Evolutionary conservation across 306 rosid genomes (phyloP), one percentile per base, ranked within the genome.

Genomic region (Prunus padus): DNA sequence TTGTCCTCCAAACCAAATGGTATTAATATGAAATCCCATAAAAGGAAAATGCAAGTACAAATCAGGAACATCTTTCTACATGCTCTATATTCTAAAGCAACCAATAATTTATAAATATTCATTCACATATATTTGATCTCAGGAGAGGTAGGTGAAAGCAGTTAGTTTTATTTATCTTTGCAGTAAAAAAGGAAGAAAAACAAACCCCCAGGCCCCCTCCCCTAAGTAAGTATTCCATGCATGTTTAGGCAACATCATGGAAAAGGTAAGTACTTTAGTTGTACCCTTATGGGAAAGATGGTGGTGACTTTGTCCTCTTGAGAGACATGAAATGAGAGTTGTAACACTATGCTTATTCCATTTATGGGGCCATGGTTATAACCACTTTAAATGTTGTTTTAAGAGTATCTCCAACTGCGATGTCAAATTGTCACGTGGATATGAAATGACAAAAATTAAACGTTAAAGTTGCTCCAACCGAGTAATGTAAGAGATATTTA

Each of bases 191-290:
- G 1, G 20, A 20, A 4, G 7, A 31, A 31, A 33, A 33, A 33
- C 40, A 33, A 33, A 33, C 8, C 8, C 40, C 40, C 5, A n/a
- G n/a, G n/a, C 23, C 60, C 5, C 16, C 6, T 50, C n/a, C 28
- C 79, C 60, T 44, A 55, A 55, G 22, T 51, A 71, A 77, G 71
- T 72, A 78, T 64, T 69, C 80, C 64, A 68, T 51, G 69, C 82
- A 76, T 79, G 86, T 81, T 77, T 78, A 76, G 84, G 83, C 72
- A 86, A 80, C 82, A 83, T 83, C 86, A 77, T 26, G 60, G 60
- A 80, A 37, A 72, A 69, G 87, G 51, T 69, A 49, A 65, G 60
- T 80, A 65, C 77, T 63, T 54, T 51, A 40, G 33, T 30, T 30
- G 73, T 64, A 72, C 81, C 46, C 67, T 62, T 80, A 82, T 67